These are phyloP conservation scores for Cercophora sp. DNA, from an alignment of 495 filamentous ascomycete species.

Conservation along the genomic window DNA sequence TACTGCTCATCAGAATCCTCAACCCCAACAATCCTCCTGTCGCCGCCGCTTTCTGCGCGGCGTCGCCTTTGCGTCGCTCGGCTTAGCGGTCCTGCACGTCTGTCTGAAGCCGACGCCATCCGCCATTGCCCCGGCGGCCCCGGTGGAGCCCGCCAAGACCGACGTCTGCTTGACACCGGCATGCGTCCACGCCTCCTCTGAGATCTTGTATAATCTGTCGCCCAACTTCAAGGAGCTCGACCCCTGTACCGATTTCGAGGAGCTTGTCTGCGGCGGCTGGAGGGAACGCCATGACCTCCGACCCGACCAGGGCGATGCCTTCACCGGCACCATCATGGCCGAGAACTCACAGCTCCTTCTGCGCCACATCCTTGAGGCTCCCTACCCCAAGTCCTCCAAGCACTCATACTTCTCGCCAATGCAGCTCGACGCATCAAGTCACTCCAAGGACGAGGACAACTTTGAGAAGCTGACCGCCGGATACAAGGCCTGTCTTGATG, in stretches of 20 bases:
- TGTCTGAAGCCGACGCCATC: background rate
- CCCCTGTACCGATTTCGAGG: constrained; percentile 66
- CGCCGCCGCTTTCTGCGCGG: background rate
- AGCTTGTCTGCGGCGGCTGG: constrained; percentile 67
- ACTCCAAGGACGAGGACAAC: constrained; percentile 50
- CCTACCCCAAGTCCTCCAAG: constrained; percentile 45
- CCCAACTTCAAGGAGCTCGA: constrained; percentile 61
- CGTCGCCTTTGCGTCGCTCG: background rate
- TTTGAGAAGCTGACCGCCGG: constrained; percentile 61
- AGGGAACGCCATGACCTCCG: constrained; percentile 61
- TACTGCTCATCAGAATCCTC: background rate
- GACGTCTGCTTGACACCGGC: constrained; percentile 52
- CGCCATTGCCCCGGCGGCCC: no score
- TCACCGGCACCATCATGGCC: constrained; percentile 57
- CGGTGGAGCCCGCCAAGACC: background rate
- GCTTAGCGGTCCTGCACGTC: background rate
- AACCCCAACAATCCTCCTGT: background rate
- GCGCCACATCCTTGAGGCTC: constrained; percentile 60
- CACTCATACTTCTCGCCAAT: constrained; percentile 46
- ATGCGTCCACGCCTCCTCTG: constrained; percentile 66
- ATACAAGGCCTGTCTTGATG: constrained; percentile 65
- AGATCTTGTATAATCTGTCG: constrained; percentile 61
- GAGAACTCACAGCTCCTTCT: constrained; percentile 49
- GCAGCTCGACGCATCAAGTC: constrained; percentile 26
- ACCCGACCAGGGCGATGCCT: constrained; percentile 58